Conservation (phyloP, 352 stramenopile genomes). For the Pythium phragmitis region DNA sequence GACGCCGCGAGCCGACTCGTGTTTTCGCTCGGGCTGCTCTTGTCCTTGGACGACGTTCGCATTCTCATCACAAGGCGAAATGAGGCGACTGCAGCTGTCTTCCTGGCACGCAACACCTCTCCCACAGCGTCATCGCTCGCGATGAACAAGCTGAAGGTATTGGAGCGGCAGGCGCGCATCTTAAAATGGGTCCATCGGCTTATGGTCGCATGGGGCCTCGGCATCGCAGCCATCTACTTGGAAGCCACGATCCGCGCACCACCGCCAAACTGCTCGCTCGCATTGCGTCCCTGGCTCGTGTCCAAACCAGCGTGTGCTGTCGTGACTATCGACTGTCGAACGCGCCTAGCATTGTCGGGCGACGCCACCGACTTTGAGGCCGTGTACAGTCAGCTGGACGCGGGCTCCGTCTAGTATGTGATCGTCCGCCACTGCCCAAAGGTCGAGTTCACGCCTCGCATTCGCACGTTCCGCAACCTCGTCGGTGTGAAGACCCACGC, state of each 20-base stretch:
- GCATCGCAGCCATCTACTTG: slow-evolving; percentile 28
- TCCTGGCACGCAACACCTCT: not conserved
- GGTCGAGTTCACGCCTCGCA: slow-evolving; percentile 5
- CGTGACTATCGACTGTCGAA: slow-evolving; percentile 16
- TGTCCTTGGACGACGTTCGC: slow-evolving; percentile 36
- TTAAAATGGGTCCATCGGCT: slow-evolving; percentile 1
- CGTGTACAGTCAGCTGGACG: not conserved
- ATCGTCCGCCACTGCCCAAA: slow-evolving; percentile 18
- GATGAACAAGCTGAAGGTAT: not conserved
- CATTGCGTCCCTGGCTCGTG: slow-evolving; percentile 33
- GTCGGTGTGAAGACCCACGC: slow-evolving; percentile 24
- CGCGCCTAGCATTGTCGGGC: not conserved
- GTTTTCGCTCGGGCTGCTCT: slow-evolving; percentile 38
- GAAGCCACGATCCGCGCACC: slow-evolving; percentile 1
- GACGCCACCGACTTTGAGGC: not conserved
- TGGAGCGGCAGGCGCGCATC: not conserved
- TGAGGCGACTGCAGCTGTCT: not conserved
- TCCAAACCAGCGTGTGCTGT: slow-evolving; percentile 29
- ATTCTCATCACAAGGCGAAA: slow-evolving; percentile 2
- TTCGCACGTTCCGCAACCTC: slow-evolving; percentile 11
- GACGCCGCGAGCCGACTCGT: slow-evolving; percentile 36
- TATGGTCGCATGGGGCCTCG: slow-evolving; percentile 18
- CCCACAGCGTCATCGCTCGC: not conserved
- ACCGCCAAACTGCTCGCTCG: slow-evolving; percentile 25
- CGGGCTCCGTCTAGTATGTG: slow-evolving; percentile 5